Percentiles rank a stretch among this genome's conserved stretches.
Conservation (phyloP, 2,329 filamentous ascomycete genomes). For the Pseudogymnoascus sp. region DNA sequence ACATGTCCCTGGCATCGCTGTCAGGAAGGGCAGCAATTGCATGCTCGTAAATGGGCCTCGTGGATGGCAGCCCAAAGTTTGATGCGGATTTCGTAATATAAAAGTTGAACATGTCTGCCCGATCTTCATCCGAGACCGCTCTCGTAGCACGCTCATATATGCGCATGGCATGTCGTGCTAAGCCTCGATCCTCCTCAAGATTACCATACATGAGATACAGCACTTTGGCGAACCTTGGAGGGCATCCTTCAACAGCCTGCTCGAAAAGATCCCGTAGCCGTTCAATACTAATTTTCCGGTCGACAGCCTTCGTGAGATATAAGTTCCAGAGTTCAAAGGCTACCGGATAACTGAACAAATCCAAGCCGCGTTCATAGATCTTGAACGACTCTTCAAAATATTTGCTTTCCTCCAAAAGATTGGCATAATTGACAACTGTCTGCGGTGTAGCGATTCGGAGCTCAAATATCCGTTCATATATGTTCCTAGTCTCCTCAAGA, state of each 20-base stretch:
- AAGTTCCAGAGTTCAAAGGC: slow-evolving; percentile 98
- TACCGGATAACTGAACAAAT: slow-evolving; percentile 97
- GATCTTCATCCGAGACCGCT: slow-evolving; percentile 88
- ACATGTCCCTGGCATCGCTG: slow-evolving; percentile 91
- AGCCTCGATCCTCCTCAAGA: slow-evolving; percentile 86
- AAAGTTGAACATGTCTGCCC: slow-evolving; percentile 97
- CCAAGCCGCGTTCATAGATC: slow-evolving; percentile 87
- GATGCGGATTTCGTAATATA: slow-evolving; percentile 98
- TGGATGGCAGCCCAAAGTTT: slow-evolving; percentile 94
- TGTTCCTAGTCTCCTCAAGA: slow-evolving; percentile 82
- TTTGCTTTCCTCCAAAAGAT: slow-evolving; percentile 83
- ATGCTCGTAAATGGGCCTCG: slow-evolving; percentile 89
- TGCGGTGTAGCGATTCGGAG: slow-evolving; percentile 95
- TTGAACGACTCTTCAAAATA: slow-evolving; percentile 99
- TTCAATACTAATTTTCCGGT: slow-evolving; percentile 93
- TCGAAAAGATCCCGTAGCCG: slow-evolving; percentile 91
- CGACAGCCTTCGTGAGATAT: slow-evolving; percentile 93
- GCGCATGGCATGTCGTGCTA: slow-evolving; percentile 94
- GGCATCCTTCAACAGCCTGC: slow-evolving; percentile 89
- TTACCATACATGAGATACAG: slow-evolving; percentile 98
- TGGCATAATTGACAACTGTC: slow-evolving; percentile 97
- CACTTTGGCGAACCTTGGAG: slow-evolving; percentile 90
- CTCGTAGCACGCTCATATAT: slow-evolving; percentile 97
- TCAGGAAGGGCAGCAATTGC: slow-evolving; percentile 92
- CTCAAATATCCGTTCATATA: slow-evolving; percentile 97